Conservation (phyloP, 2,329 filamentous ascomycete species). For the Aureobasidium sp. region DNA sequence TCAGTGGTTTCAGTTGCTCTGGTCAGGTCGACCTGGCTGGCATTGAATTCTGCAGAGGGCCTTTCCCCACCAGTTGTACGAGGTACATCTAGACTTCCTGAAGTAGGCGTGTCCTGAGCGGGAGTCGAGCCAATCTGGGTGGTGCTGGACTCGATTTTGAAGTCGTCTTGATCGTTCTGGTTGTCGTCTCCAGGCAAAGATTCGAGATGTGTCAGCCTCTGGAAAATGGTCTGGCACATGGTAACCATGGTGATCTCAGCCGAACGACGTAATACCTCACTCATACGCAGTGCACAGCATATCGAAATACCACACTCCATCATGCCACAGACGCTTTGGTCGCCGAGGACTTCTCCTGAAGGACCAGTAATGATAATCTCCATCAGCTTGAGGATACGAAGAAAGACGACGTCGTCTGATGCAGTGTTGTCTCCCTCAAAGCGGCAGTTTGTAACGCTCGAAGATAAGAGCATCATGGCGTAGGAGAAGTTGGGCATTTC, state of each 20-base stretch:
- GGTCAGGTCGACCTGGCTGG: constrained; percentile 39
- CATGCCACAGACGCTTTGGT: constrained; percentile 98
- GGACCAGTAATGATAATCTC: constrained; percentile 95
- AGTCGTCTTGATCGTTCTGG: constrained; percentile 59
- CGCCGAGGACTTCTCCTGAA: constrained; percentile 85
- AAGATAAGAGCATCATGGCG: constrained; percentile 90
- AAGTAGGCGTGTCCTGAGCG: constrained; percentile 13
- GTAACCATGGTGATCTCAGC: constrained; percentile 96
- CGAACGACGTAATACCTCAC: constrained; percentile 80
- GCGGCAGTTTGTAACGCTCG: constrained; percentile 92
- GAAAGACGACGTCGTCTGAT: constrained; percentile 88
- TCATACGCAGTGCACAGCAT: constrained; percentile 88
- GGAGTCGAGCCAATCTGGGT: constrained; percentile 10
- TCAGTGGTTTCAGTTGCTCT: constrained; percentile 36
- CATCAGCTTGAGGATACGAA: constrained; percentile 95
- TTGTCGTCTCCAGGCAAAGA: constrained; percentile 51
- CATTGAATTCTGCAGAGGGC: constrained; percentile 21
- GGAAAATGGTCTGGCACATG: constrained; percentile 98
- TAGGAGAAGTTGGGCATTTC: constrained; percentile 80
- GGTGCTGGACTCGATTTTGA: constrained; percentile 69
- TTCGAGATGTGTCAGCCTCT: constrained; percentile 79
- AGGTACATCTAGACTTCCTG: constrained; percentile 17
- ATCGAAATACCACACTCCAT: constrained; percentile 97
- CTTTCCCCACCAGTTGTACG: constrained; percentile 3
- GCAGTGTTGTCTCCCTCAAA: constrained; percentile 95